Evolutionary conservation across 441 rosid species (phyloP).

Genomic region (Biscutella laevigata): DNA sequence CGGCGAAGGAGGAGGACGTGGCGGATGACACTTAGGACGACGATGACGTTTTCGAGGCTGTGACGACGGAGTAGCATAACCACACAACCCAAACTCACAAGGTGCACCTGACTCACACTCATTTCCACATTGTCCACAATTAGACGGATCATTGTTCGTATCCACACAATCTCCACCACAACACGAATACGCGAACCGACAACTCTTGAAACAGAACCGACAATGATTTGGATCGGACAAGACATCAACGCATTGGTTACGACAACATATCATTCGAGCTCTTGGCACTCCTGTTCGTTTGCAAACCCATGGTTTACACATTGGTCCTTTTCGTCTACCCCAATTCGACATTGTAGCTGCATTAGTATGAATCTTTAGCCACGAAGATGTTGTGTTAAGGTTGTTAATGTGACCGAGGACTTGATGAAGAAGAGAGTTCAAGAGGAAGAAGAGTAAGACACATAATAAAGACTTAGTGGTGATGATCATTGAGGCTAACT

Average conservation of each 20-base stretch:
- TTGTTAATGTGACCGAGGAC: slow-evolving; percentile 2
- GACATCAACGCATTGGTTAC: slow-evolving; percentile 25
- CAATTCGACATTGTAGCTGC: neutral
- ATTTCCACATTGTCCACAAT: slow-evolving; percentile 25
- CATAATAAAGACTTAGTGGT: neutral
- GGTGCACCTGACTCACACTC: slow-evolving; percentile 21
- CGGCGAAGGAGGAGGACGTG: slow-evolving; percentile 15
- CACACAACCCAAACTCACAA: slow-evolving; percentile 31
- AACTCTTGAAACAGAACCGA: slow-evolving; percentile 17
- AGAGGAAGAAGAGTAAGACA: slow-evolving; percentile 5
- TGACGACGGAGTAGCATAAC: slow-evolving; percentile 23
- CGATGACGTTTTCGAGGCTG: slow-evolving; percentile 13
- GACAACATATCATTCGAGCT: slow-evolving; percentile 25
- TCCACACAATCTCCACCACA: slow-evolving; percentile 20
- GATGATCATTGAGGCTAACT: slow-evolving; percentile 5
- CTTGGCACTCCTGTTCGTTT: slow-evolving; percentile 17
- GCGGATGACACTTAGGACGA: slow-evolving; percentile 6
- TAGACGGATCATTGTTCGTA: slow-evolving; percentile 21
- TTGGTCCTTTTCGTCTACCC: slow-evolving; percentile 8
- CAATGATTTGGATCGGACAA: slow-evolving; percentile 27
- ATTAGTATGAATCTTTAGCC: slow-evolving; percentile 17
- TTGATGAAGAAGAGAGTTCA: slow-evolving; percentile 4
- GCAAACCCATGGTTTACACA: slow-evolving; percentile 22
- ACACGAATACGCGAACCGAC: slow-evolving; percentile 18
- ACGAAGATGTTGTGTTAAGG: slow-evolving; percentile 19